Base-by-base conservation (phyloP, 805 yeast genomes). In the Saccharomyces kudriavzevii region DNA sequence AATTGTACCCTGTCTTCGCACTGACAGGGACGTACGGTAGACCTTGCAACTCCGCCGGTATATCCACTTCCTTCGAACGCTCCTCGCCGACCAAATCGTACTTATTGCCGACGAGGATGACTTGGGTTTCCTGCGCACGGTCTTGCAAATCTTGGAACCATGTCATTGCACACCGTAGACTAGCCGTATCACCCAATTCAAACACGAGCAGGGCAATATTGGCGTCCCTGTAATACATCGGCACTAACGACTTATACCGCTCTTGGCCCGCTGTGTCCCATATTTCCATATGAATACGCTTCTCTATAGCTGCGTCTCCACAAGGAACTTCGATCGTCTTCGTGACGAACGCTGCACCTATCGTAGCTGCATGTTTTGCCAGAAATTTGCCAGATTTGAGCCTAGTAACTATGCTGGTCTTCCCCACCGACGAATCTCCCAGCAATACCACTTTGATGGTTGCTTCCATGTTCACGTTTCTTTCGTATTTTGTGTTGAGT, bases 221-320 rank as follows among this genome's bases (percentile, higher is more conserved):
- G 27, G 91, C 87, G 63, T 85, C 85, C 60, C 95, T 69, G 67
- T 87, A 87, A 70, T 87, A 87, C 90, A 87, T 87, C 29, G 92
- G 90, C 3, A 92, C 88, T 58, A 87, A 72, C 0, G 89, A 82
- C 57, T 85, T 78, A 63, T 86, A 87, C 53, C 95, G 71, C 62
- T 87, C 94, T 67, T 87, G 94, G 5, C 95, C 94, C 0, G 92
- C 91, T 1, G 92, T 86, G 65, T 87, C 95, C 95, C 94, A 87
- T 51, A 87, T 85, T 64, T 87, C 94, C 59, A 85, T 80, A 66
- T 85, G 85, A 46, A 86, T 78, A 1, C 82, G 80, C 14, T 80
- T 77, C 30, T 65, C 60, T 3, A 40, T 47, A 1, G 57, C 51
- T 45, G 56, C 14, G 11, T 45, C 51, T 4, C 25, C 31, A 35